Evolutionary conservation across 345 rosid genomes (phyloP), one percentile per base, ranked within the genome.

Genomic region (Ceriops decandra): DNA sequence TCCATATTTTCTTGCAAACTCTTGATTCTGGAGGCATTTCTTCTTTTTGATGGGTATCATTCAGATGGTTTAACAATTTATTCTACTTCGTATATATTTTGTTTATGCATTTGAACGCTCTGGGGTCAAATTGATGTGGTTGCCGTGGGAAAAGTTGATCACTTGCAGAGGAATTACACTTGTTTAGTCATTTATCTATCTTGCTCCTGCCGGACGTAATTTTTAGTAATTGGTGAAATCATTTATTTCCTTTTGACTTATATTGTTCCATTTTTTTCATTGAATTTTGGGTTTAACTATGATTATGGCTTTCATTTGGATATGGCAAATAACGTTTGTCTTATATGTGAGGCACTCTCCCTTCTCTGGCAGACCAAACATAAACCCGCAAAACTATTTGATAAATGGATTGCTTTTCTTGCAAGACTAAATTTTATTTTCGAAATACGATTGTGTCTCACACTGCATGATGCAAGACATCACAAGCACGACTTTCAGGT

Each of bases 351-450:
- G 60, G 60, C 56, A 20, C 28, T 57, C 32, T 62, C 53, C 57
- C 61, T 35, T 58, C 20, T 52, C 36, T 62, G 75, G 80, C 72
- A 68, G 68, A 66, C 70, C 80, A 68, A 73, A 76, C 78, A 67
- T 17, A 68, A 76, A 70, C 75, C 62, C 63, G 74, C 67, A 13
- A 19, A 67, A 65, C 63, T 62, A 57, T 58, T 52, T 56, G n/a
- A 28, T 63, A 15, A 27, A 26, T 74, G 61, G 49, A 60, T 74
- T 66, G 60, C 79, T 74, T 81, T 81, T 77, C 82, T 81, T 77
- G 69, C 78, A 75, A 76, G 82, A 52, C 62, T 81, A 11, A 11
- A 11, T 66, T 52, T 68, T 22, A n/a, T n/a, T n/a, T n/a, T n/a
- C n/a, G n/a, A 64, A 4, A 46, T 7, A 13, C 30, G 2, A 57